Evolutionary conservation across 345 rosid genomes (phyloP).

Genomic region (Arabidopsis thaliana): TAIR10.1 NC_003076.8:1475501-1476000

Average conservation of each 20-base stretch:
- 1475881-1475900: background rate
- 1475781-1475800: slow-evolving; percentile 15
- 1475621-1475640: background rate
- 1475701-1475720: slow-evolving; percentile 74
- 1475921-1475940: slow-evolving; percentile 11
- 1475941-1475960: slow-evolving; percentile 24
- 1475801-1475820: slow-evolving; percentile 3
- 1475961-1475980: slow-evolving; percentile 1
- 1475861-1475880: slow-evolving; percentile 4
- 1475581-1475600: slow-evolving; percentile 47
- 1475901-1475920: slow-evolving; percentile 15
- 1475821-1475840: slow-evolving; percentile 6
- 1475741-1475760: slow-evolving; percentile 73
- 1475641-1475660: background rate
- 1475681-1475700: slow-evolving; percentile 71
- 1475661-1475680: slow-evolving; percentile 66
- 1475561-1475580: slow-evolving; percentile 71
- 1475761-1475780: slow-evolving; percentile 49
- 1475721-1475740: slow-evolving; percentile 81
- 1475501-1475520: slow-evolving; percentile 81
- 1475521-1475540: slow-evolving; percentile 87
- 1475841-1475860: background rate
- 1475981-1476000: background rate
- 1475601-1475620: background rate
- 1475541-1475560: slow-evolving; percentile 94